Evolutionary conservation across 352 stramenopile genomes (phyloP), one percentile per base, ranked within the genome.

Genomic region (Globisporangium parvum): DNA sequence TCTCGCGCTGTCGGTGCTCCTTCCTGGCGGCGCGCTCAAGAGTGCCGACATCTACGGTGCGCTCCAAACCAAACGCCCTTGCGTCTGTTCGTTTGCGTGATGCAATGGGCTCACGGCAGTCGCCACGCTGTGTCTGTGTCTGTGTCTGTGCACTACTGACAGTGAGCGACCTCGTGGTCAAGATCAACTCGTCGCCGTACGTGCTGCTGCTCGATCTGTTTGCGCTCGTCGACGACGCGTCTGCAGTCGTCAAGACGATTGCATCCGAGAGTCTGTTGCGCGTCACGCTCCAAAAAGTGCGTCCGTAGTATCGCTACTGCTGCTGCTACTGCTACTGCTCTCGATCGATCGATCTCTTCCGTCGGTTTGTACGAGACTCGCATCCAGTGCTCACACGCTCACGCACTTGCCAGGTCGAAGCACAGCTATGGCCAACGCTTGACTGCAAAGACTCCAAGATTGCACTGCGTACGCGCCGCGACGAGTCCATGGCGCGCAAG

Each of bases 121-220:
- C 28, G 17, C n/a, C 1, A 14, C 39, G 6, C 35, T 12, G 4
- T 40, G 47, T 20, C 47, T 21, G 12, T n/a, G 18, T 18, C 17
- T 5, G 23, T 18, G 37, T 12, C 1, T 45, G 11, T 45, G 15
- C 11, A 1, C 4, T 40, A 12, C 23, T 52, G 28, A 4, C 49
- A 93, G 80, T 91, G 28, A 89, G 80, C 58, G 80, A 91, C 55
- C 47, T 91, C 26, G 67, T 91, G 18, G 26, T 93, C n/a, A 93
- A 93, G 55, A 61, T 93, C 42, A 93, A 93, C 56, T 72, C 74
- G 9, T 48, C 77, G 21, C 80, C 77, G 18, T 93, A 93, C 56
- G 77, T 93, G 44, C 58, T 91, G 23, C 59, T 91, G 12, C 56
- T 93, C 41, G 83, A 93, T 42, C 62, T 93, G 3, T 72, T 72